These are phyloP conservation scores for Pseudogymnoascus sp. DNA, from an alignment of 2,329 filamentous ascomycete species.

Conservation along the genomic window DNA sequence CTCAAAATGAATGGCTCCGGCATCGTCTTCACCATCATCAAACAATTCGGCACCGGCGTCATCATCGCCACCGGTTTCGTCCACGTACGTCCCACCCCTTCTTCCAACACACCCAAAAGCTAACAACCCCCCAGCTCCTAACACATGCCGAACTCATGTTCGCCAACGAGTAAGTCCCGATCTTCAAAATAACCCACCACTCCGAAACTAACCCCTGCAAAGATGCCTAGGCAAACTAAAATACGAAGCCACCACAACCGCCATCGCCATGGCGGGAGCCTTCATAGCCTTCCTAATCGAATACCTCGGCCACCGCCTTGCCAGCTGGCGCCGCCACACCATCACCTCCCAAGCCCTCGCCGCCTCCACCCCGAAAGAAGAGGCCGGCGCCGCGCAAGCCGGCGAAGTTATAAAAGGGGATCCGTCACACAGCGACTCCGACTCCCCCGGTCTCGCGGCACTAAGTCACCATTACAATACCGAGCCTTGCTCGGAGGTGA, in stretches of 20 bases:
- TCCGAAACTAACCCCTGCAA: neutral
- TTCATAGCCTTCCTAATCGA: constrained; percentile 68
- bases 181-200: neutral
- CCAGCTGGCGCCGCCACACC: constrained; percentile 29
- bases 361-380: neutral
- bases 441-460: neutral
- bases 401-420: neutral
- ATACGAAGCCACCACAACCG: constrained; percentile 62
- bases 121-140: constrained; percentile 45
- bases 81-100: constrained; percentile 40
- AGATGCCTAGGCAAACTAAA: constrained; percentile 53
- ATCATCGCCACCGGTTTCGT: constrained; percentile 65
- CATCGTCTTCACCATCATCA: constrained; percentile 53
- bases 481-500: neutral
- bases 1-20: constrained; percentile 40
- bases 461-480: constrained; percentile 1
- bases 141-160: constrained; percentile 71
- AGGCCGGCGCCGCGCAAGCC: neutral
- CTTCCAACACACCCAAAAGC: neutral
- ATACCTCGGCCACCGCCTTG: constrained; percentile 54
- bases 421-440: neutral
- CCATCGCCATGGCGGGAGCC: constrained; percentile 66
- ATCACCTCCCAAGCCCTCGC: neutral
- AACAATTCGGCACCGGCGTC: constrained; percentile 67
- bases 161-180: constrained; percentile 39